Percentiles rank a stretch among this genome's conserved stretches.
phyloP scores from a whole-genome alignment of 352 stramenopile species.

The Phytophthora pisi region DNA sequence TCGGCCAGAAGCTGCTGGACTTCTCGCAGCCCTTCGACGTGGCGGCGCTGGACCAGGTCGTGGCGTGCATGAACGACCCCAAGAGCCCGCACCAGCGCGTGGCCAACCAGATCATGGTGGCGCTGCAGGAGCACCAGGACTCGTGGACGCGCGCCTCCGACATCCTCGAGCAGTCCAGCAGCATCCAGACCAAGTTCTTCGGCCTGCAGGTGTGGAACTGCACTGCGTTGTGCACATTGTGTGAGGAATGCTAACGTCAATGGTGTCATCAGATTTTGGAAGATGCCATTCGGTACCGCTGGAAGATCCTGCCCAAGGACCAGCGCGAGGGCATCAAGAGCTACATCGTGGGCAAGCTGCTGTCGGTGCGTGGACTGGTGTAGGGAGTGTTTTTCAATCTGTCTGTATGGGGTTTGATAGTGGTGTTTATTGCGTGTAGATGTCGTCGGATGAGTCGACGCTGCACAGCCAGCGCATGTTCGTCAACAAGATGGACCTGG shows the following conservation, averaged over 20 bases:
- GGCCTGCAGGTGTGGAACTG: conserved; percentile 73
- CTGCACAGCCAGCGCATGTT: conserved; percentile 93
- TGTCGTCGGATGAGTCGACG: conserved; percentile 90
- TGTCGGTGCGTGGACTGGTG: conserved; percentile 66
- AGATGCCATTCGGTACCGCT: conserved; percentile 97
- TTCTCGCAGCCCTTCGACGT: conserved; percentile 97
- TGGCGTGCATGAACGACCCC: conserved; percentile 96
- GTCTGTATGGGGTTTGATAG: background rate
- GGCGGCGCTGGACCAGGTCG: conserved; percentile 95
- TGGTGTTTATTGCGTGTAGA: conserved; percentile 37
- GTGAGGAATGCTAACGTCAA: background rate
- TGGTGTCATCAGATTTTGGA: conserved; percentile 91
- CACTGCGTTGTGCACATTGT: background rate
- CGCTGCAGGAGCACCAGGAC: conserved; percentile 93
- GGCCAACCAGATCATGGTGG: conserved; percentile 94
- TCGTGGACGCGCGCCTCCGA: conserved; percentile 93
- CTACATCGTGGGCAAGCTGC: conserved; percentile 97
- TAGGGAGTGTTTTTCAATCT: background rate
- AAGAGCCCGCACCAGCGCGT: conserved; percentile 92
- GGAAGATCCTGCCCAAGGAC: conserved; percentile 96
- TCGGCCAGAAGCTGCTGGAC: conserved; percentile 92
- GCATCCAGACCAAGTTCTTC: conserved; percentile 93
- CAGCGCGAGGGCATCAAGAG: conserved; percentile 99
- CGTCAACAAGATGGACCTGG: conserved; percentile 96
- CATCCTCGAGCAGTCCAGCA: conserved; percentile 96